Evolutionary conservation across 495 filamentous ascomycete species (phyloP), one percentile per base, ranked within the genome.

Genomic region (Oidiodendron maius): DNA sequence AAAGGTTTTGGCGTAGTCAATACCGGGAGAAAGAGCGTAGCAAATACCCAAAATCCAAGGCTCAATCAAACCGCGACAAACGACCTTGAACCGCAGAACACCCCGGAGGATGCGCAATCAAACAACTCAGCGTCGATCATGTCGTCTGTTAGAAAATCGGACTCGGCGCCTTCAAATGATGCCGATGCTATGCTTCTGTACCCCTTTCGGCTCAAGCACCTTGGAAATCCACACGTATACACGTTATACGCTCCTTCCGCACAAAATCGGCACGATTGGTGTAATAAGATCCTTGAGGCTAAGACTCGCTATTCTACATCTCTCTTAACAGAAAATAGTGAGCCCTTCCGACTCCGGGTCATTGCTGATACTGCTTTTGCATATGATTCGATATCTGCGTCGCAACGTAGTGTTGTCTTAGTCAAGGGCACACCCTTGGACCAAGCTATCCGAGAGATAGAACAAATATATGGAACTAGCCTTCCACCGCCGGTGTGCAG

Each of bases 121-220:
- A 59, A 57, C 40, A 71, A 74, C 13, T 73, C 74, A 1, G 30
- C 61, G 1, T 10, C 39, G 9, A 55, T 45, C 18, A 21, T 55
- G 17, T 61, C 61, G 13, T 75, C 77, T 12, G 65, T 78, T 12
- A 67, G 71, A 1, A 71, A 75, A 10, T 64, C 78, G 11, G 67
- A 63, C 6, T 70, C 74, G 12, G 55, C 58, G 15, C 50, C 48
- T 20, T 66, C 75, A 2, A 69, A 72, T 23, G 59, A 61, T 11
- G 32, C 76, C 45, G 84, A 91, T 55, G 87, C 91, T 50, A 89
- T 81, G 63, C 81, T 94, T 32, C 73, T 97, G 52, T 97, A 87
- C 61, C 93, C 94, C 3, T 97, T 99, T 77, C 83, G 82, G 51
- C 82, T 99, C 63, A 96, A 95, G 64, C 94, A 99, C 68, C 77